These are phyloP conservation scores for Epipyxis sp. DNA, from an alignment of 108 stramenopile species.

Conservation along the genomic window DNA sequence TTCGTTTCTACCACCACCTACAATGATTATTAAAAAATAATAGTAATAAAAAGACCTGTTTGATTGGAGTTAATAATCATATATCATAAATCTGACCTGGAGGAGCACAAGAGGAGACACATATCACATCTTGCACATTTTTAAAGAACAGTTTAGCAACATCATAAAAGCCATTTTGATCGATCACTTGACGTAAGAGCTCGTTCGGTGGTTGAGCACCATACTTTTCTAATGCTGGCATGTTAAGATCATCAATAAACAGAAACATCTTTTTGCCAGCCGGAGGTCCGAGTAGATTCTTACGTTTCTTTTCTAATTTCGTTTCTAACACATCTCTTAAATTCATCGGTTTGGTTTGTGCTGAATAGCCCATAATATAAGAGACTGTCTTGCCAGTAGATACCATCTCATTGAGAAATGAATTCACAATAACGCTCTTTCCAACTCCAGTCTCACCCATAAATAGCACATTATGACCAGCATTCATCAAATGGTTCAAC, in stretches of 20 bases:
- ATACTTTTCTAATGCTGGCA: constrained; percentile 64
- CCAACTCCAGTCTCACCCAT: constrained; percentile 63
- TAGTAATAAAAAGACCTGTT: no score
- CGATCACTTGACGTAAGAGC: constrained; percentile 59
- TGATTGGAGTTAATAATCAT: no score
- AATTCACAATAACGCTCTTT: constrained; percentile 55
- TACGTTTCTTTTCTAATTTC: constrained; percentile 62
- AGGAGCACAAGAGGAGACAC: constrained; percentile 57
- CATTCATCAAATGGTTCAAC: background rate
- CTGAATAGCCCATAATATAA: constrained; percentile 58
- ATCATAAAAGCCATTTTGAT: constrained; percentile 61
- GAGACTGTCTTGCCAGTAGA: constrained; percentile 37
- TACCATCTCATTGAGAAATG: constrained; percentile 44
- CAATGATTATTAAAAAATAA: no score
- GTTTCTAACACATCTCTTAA: constrained; percentile 54
- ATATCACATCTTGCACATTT: constrained; percentile 50
- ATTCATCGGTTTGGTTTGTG: constrained; percentile 55
- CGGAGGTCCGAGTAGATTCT: constrained; percentile 57
- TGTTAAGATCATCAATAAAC: constrained; percentile 65
- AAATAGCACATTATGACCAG: constrained; percentile 29
- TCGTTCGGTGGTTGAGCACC: constrained; percentile 66
- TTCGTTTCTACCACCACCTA: constrained; percentile 50
- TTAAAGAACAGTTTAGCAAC: constrained; percentile 60
- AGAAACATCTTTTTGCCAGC: constrained; percentile 58
- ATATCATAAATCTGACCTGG: no score